phyloP scores from a whole-genome alignment of 2,329 filamentous ascomycete genomes.

The Pleurostoma richardsiae region DNA sequence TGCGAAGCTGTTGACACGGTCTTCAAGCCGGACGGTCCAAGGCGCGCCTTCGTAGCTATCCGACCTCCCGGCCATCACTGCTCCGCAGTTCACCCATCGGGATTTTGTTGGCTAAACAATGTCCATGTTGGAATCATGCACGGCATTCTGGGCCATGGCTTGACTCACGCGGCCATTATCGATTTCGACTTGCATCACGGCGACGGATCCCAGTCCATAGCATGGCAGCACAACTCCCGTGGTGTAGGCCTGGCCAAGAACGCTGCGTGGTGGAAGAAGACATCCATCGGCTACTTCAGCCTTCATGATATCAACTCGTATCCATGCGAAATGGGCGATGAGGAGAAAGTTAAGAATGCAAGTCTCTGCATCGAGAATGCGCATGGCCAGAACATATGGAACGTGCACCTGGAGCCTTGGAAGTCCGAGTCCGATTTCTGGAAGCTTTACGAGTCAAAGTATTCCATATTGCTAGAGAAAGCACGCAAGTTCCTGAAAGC shows the following conservation, averaged over 20 bases:
- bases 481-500: slow-evolving; percentile 68
- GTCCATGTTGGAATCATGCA: slow-evolving; percentile 96
- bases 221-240: slow-evolving; percentile 83
- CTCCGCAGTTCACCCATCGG: slow-evolving; percentile 81
- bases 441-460: slow-evolving; percentile 77
- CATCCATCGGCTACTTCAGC: slow-evolving; percentile 91
- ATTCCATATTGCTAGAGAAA: slow-evolving; percentile 74
- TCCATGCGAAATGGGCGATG: slow-evolving; percentile 90
- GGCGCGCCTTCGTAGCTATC: slow-evolving; percentile 84
- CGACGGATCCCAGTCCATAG: slow-evolving; percentile 90
- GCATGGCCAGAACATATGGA: slow-evolving; percentile 93
- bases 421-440: slow-evolving; percentile 81
- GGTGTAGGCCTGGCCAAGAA: slow-evolving; percentile 62
- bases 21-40: slow-evolving; percentile 58
- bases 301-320: slow-evolving; percentile 98
- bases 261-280: slow-evolving; percentile 71
- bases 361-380: slow-evolving; percentile 93
- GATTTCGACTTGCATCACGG: slow-evolving; percentile 92
- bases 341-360: slow-evolving; percentile 88
- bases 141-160: slow-evolving; percentile 72
- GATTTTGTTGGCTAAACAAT: slow-evolving; percentile 98
- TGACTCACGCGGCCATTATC: slow-evolving; percentile 91
- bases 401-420: slow-evolving; percentile 89
- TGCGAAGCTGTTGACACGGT: slow-evolving; percentile 89
- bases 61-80: slow-evolving; percentile 95